phyloP scores from a whole-genome alignment of 2,329 filamentous ascomycete species.

The Xylaria sp. region DNA sequence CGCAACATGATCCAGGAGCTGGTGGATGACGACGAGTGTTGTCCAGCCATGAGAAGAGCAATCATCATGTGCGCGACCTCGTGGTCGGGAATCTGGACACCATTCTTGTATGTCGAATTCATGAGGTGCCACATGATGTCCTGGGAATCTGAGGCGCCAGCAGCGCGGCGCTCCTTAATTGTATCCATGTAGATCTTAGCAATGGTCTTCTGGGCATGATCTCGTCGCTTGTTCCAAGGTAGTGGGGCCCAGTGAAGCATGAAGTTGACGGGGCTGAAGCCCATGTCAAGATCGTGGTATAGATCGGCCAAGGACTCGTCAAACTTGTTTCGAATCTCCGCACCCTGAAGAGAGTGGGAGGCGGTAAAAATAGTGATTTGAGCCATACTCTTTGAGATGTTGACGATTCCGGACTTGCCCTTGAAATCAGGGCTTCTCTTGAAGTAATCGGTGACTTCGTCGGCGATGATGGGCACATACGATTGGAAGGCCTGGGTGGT shows the following conservation, averaged over 20 bases:
- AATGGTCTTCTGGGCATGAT: slow-evolving; percentile 83
- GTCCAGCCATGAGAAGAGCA: slow-evolving; percentile 89
- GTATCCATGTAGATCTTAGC: slow-evolving; percentile 85
- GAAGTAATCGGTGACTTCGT: slow-evolving; percentile 79
- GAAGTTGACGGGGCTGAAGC: slow-evolving; percentile 90
- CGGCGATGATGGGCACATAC: slow-evolving; percentile 82
- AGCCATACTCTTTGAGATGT: slow-evolving; percentile 80
- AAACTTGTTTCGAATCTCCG: slow-evolving; percentile 82
- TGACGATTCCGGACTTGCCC: slow-evolving; percentile 72
- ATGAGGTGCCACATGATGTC: slow-evolving; percentile 95
- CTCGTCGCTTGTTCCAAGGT: slow-evolving; percentile 86
- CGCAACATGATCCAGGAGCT: slow-evolving; percentile 87
- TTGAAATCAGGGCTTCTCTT: slow-evolving; percentile 75
- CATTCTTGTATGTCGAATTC: slow-evolving; percentile 86
- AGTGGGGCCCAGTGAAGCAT: slow-evolving; percentile 88
- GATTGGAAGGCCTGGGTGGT: slow-evolving; percentile 77
- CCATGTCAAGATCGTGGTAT: slow-evolving; percentile 91
- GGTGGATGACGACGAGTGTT: slow-evolving; percentile 88
- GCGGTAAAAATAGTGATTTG: slow-evolving; percentile 93
- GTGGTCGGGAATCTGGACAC: slow-evolving; percentile 79
- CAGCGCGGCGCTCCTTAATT: slow-evolving; percentile 75
- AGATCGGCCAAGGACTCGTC: slow-evolving; percentile 82
- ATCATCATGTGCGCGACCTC: slow-evolving; percentile 96
- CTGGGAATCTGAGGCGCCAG: slow-evolving; percentile 62
- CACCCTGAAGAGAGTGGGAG: slow-evolving; percentile 84